Evolutionary conservation across 2,329 filamentous ascomycete species (phyloP).

Genomic region (Dactylonectria estremocensis): DNA sequence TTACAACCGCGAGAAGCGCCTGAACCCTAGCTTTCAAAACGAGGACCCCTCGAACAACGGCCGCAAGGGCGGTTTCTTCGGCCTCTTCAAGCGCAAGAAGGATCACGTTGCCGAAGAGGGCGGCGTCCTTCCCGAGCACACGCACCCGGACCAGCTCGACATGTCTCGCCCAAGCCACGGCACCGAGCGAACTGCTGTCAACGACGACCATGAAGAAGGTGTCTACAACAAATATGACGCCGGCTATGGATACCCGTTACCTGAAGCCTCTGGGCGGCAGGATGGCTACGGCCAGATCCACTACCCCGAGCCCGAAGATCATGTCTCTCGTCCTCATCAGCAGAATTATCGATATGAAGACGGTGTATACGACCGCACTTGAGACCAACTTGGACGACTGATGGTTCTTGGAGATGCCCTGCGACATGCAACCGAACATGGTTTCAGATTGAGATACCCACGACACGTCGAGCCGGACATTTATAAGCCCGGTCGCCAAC

Average conservation of each 20-base stretch:
- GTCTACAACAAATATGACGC: conserved; percentile 49
- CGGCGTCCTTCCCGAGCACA: conserved; percentile 57
- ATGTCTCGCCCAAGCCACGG: conserved; percentile 59
- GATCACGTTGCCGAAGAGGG: conserved; percentile 42
- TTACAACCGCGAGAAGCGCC: conserved; percentile 82
- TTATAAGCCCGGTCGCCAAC: conserved; percentile 31
- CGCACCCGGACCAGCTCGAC: conserved; percentile 58
- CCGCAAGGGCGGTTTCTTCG: conserved; percentile 52
- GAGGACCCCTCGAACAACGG: conserved; percentile 74
- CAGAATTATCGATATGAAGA: conserved; percentile 55
- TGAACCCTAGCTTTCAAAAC: conserved; percentile 65
- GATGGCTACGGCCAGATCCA: conserved; percentile 49
- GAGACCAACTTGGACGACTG: conserved; percentile 1
- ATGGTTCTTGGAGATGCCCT: background rate
- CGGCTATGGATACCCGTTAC: conserved; percentile 44
- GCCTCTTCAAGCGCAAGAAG: conserved; percentile 51
- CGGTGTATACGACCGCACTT: conserved; percentile 54
- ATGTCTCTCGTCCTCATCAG: conserved; percentile 30
- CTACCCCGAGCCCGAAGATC: conserved; percentile 45
- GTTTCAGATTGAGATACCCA: conserved; percentile 35
- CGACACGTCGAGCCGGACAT: conserved; percentile 26
- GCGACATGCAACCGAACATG: conserved; percentile 12
- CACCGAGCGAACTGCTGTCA: conserved; percentile 56
- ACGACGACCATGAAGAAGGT: conserved; percentile 43
- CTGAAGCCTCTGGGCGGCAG: conserved; percentile 40